Base-by-base conservation (phyloP, 352 stramenopile species). In the Phytophthora sp. region DNA sequence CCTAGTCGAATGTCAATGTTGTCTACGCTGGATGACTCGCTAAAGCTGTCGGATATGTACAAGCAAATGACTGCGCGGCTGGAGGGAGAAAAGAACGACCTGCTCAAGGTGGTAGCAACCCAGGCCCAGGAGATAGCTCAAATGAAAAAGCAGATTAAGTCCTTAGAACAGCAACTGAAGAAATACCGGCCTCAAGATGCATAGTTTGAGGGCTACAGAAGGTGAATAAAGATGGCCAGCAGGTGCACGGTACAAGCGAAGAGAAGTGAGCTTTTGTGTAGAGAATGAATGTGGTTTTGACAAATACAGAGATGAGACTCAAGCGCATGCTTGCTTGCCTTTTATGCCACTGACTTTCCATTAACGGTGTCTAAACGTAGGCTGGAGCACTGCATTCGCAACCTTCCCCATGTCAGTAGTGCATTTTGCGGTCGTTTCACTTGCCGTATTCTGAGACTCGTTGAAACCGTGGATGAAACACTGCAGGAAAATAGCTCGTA, bases 41-140 rank as follows among this genome's bases (percentile, higher is more conserved):
- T 77, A 8, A 87, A 79, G 38, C 56, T 94, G n/a, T 84, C 76
- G 15, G 77, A 87, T 60, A 88, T 92, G 83, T 94, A 92, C 77
- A 92, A 92, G 58, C 78, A 89, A 54, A 94, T 92, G 84, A 75
- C 81, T 12, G 63, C 86, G 35, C 77, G 86, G 11, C 50, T 94
- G n/a, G 74, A 94, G 41, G 67, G 62, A 8, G 86, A 94, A 52
- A 94, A 94, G 57, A 77, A 77, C 50, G 82, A 91, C 37, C 54
- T 94, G 48, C 67, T 94, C 5, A 78, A 88, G 59, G 73, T 92
- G 5, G 71, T 94, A 4, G 58, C 83, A 0, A 77, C 72, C 24
- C 85, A 94, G 35, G 71, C 85, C 1, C 76, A 91, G 42, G 82
- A 92, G 46, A 91, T 94, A 43, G 77, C 84, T 48, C 69, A 82